Conservation (phyloP, 2,329 filamentous ascomycete genomes). For the Pseudogymnoascus sp. region DNA sequence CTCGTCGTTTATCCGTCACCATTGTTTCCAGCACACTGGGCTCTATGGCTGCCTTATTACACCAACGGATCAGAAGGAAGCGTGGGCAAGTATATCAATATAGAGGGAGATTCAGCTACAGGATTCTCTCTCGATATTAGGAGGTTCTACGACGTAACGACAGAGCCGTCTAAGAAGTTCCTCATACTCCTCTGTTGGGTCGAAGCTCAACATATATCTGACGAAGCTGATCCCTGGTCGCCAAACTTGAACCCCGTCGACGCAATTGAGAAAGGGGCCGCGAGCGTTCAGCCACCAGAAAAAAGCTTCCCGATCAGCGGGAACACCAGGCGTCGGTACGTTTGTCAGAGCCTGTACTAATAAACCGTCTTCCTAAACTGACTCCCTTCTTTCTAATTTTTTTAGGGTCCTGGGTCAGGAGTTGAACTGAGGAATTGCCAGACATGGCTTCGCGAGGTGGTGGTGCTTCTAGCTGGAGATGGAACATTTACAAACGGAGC, state of each 20-base stretch:
- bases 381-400: background rate
- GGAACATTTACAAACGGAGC: background rate
- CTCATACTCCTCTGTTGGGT: constrained; percentile 8
- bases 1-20: constrained; percentile 20
- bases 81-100: constrained; percentile 22
- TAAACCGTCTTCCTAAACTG: constrained; percentile 1
- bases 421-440: constrained; percentile 22
- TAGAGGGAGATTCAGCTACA: constrained; percentile 17
- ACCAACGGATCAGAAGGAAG: constrained; percentile 8
- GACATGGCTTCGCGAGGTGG: constrained; percentile 21
- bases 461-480: constrained; percentile 17
- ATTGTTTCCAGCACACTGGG: constrained; percentile 25
- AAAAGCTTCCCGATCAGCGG: too few relatives aligned
- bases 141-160: constrained; percentile 18
- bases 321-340: too few relatives aligned
- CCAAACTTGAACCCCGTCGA: constrained; percentile 8
- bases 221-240: background rate
- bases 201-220: background rate
- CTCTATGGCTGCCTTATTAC: constrained; percentile 19
- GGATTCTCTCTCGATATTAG: constrained; percentile 20
- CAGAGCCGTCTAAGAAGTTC: constrained; percentile 1
- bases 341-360: too few relatives aligned
- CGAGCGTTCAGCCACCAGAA: constrained; percentile 16
- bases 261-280: constrained; percentile 19
- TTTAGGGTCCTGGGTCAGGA: constrained; percentile 16